These are phyloP conservation scores for Zymoseptoria tritici DNA, from an alignment of 2,329 filamentous ascomycete species.

Conservation along the genomic window DNA sequence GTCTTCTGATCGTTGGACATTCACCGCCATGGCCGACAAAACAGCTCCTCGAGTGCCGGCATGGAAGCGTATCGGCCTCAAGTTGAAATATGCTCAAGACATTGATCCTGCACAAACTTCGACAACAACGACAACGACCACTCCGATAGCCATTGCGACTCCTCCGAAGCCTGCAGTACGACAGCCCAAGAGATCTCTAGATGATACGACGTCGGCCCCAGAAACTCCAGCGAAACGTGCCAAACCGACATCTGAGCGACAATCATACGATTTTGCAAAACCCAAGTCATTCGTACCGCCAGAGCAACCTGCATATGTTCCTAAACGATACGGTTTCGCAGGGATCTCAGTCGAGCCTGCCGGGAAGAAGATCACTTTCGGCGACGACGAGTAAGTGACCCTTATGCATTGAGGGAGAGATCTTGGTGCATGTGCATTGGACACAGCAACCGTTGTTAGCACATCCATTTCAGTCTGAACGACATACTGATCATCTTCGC, in stretches of 20 bases:
- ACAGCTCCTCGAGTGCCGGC: slow-evolving; percentile 41
- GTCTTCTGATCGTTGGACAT: background rate
- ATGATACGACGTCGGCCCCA: slow-evolving; percentile 3
- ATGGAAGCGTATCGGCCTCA: slow-evolving; percentile 54
- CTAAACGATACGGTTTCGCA: background rate
- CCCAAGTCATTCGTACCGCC: background rate
- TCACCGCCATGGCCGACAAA: slow-evolving; percentile 1
- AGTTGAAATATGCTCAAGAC: slow-evolving; percentile 49
- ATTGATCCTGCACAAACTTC: slow-evolving; percentile 1
- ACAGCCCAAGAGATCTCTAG: slow-evolving; percentile 1
- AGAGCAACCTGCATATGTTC: background rate
- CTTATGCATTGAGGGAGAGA: background rate
- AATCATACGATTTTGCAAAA: background rate
- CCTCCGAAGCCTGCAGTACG: background rate
- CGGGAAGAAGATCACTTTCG: slow-evolving; percentile 15
- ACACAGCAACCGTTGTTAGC: background rate
- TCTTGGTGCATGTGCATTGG: background rate
- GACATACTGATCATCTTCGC: background rate
- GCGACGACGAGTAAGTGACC: slow-evolving; percentile 16
- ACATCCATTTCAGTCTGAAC: background rate
- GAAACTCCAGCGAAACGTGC: slow-evolving; percentile 9
- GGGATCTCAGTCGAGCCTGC: background rate
- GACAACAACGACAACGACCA: background rate
- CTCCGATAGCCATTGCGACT: background rate
- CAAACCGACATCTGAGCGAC: slow-evolving; percentile 1